Conservation (phyloP, 441 rosid species). For the Syzygium syzygioides region DNA sequence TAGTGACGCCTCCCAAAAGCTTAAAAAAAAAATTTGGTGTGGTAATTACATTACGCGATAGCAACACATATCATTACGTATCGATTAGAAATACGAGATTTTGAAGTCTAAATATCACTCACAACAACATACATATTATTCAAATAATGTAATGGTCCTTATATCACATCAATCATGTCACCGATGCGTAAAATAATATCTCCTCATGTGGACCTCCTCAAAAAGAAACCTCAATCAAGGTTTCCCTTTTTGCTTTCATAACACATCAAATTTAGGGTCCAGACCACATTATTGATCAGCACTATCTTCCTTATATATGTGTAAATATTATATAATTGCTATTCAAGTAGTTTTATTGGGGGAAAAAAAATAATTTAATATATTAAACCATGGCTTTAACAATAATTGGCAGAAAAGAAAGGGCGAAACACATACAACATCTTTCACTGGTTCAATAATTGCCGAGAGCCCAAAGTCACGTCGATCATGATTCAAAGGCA, state of each 20-base stretch:
- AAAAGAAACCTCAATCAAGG: not conserved
- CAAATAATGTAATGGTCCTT: rapidly evolving
- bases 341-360: not conserved
- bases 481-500: not conserved
- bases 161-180: not conserved
- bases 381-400: not conserved
- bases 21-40: not conserved
- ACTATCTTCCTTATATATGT: not conserved
- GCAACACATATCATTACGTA: not conserved
- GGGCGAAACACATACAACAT: not conserved
- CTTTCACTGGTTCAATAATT: not conserved
- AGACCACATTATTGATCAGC: not conserved
- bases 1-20: not conserved
- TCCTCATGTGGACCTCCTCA: not conserved
- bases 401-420: not conserved
- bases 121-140: not conserved
- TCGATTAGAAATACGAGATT: not conserved
- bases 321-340: not conserved
- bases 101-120: not conserved
- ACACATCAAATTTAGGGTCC: not conserved
- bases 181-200: not conserved
- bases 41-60: not conserved
- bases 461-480: not conserved
- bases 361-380: not conserved
- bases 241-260: not conserved